These are phyloP conservation scores for Oxalis stricta DNA, from an alignment of 441 rosid species.

Conservation along the genomic window DNA sequence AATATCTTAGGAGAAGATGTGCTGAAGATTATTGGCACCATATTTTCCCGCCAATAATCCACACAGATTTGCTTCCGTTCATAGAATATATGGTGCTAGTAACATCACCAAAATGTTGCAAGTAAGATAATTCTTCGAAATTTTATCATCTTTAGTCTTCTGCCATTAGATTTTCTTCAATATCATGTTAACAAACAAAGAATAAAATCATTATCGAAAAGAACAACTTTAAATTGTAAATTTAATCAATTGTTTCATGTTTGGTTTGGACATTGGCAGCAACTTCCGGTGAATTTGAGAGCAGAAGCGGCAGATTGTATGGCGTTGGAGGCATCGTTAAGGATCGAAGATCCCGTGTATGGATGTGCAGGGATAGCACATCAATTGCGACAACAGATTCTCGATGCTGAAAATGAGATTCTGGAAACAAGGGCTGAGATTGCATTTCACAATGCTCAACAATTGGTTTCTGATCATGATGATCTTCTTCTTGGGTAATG, in stretches of 20 bases:
- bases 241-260: too few species aligned
- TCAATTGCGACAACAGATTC: conserved; percentile 19
- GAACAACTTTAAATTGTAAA: too few species aligned
- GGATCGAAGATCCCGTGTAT: conserved; percentile 16
- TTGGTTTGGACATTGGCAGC: background rate
- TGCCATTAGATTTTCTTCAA: too few species aligned
- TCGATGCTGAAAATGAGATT: conserved; percentile 4
- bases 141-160: too few species aligned
- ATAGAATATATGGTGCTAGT: conserved; percentile 23
- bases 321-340: conserved; percentile 12
- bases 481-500: too few species aligned
- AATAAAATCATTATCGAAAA: too few species aligned
- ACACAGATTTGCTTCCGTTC: conserved; percentile 22
- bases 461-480: too few species aligned
- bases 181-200: too few species aligned
- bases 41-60: conserved; percentile 24
- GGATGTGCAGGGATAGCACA: conserved; percentile 15
- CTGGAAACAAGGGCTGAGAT: conserved; percentile 1
- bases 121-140: conserved; percentile 2
- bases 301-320: conserved; percentile 20
- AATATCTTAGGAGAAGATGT: conserved; percentile 23
- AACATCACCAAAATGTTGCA: conserved; percentile 19
- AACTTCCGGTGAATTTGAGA: conserved; percentile 11
- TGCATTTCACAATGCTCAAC: conserved; percentile 6
- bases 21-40: conserved; percentile 17